These are phyloP conservation scores for Bruguiera gymnorhiza DNA, from an alignment of 345 rosid genomes.

Conservation along the genomic window DNA sequence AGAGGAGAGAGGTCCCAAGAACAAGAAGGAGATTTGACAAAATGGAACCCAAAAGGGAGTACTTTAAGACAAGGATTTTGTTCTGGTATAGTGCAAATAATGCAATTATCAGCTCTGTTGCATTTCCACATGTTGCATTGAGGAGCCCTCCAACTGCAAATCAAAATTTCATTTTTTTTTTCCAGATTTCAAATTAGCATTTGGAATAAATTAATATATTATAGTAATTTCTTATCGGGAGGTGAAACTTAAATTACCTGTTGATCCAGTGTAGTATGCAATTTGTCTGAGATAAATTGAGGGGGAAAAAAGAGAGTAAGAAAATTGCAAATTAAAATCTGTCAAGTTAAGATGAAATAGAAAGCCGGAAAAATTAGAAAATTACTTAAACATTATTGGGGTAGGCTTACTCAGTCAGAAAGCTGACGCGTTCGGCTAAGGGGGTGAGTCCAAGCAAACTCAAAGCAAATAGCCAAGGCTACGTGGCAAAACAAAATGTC, in stretches of 20 bases:
- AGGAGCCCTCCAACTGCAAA: slow-evolving; percentile 85
- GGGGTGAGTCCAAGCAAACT: slow-evolving; percentile 78
- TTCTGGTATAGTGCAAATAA: slow-evolving; percentile 62
- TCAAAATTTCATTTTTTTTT: not conserved
- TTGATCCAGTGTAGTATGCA: slow-evolving; percentile 86
- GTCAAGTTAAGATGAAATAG: not conserved
- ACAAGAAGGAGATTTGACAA: slow-evolving; percentile 89
- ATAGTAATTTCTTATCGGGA: not conserved
- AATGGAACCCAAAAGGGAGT: slow-evolving; percentile 81
- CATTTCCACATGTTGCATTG: slow-evolving; percentile 96
- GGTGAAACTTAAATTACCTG: slow-evolving; percentile 44
- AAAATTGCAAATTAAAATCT: not conserved
- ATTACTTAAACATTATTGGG: not conserved
- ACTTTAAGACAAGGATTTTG: slow-evolving; percentile 72
- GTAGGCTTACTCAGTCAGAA: slow-evolving; percentile 73
- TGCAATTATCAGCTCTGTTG: slow-evolving; percentile 89
- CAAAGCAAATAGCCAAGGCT: slow-evolving; percentile 83
- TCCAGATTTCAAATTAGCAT: not conserved
- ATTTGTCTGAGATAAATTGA: slow-evolving; percentile 57
- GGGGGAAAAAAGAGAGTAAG: not conserved
- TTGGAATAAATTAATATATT: not conserved
- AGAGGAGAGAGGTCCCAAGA: slow-evolving; percentile 78
- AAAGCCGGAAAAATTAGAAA: no score
- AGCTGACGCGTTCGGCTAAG: slow-evolving; percentile 85
- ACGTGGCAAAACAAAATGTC: not conserved